phyloP scores from a whole-genome alignment of 148 eudicot species.

The Camellia granthamiana region DNA sequence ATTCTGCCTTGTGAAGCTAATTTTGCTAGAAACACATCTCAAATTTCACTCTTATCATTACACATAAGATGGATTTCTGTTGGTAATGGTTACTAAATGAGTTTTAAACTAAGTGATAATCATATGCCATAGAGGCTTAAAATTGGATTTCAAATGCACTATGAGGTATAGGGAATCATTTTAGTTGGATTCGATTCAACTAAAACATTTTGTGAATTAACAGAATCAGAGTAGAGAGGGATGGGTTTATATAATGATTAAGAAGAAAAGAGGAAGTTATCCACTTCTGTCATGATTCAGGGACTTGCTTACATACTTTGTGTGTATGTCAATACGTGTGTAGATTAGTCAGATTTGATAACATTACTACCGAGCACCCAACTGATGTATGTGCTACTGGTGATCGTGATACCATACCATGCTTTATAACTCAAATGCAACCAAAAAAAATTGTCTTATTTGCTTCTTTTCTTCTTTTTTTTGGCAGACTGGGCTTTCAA shows the following conservation, averaged over 20 bases:
- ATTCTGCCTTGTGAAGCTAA: neutral
- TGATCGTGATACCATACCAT: neutral
- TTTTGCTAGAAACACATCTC: neutral
- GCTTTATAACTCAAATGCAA: neutral
- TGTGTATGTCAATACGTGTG: neutral
- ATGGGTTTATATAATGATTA: neutral
- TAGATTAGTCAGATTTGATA: neutral
- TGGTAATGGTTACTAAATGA: neutral
- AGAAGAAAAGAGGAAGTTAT: neutral
- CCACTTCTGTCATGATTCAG: neutral
- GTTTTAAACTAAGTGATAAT: neutral
- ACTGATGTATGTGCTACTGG: neutral
- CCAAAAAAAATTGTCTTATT: neutral
- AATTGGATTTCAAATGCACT: neutral
- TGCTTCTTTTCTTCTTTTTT: neutral
- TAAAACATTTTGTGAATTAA: neutral
- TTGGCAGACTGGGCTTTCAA: constrained; percentile 73
- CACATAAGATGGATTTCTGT: neutral
- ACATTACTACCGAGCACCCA: neutral
- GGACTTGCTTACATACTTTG: neutral
- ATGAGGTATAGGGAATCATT: neutral
- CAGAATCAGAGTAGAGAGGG: neutral
- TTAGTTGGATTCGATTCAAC: neutral
- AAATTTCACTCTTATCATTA: neutral
- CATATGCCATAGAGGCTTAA: neutral